A percentile compares a stretch with the other conserved stretches of the same genome.
phyloP scores from a whole-genome alignment of 208 protist genomes.

The Crithidia bombi region DNA sequence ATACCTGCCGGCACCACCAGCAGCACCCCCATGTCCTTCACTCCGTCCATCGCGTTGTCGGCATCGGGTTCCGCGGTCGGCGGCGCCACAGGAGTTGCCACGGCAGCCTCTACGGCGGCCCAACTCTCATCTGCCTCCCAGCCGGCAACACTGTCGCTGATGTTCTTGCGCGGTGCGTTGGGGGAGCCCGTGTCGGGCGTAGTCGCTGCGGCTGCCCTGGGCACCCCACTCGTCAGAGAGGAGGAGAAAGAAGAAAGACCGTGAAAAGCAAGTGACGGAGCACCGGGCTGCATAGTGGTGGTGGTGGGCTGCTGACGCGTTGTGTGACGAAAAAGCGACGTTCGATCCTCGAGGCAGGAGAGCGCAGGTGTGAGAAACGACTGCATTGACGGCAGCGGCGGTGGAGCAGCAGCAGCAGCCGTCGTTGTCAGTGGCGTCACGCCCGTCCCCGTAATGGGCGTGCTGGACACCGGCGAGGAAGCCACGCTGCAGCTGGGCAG shows the following conservation, averaged over 20 bases:
- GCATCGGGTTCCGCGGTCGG: background rate
- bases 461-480: background rate
- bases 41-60: background rate
- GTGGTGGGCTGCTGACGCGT: background rate
- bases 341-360: background rate
- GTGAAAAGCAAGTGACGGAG: background rate
- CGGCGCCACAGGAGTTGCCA: background rate
- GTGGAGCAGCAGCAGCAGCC: background rate
- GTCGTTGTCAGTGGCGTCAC: background rate
- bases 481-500: slow-evolving; percentile 3
- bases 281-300: background rate
- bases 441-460: background rate
- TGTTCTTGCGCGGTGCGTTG: background rate
- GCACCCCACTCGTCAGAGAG: background rate
- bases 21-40: slow-evolving; percentile 16
- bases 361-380: background rate
- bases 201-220: background rate
- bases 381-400: background rate
- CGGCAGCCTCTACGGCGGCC: background rate
- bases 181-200: background rate
- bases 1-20: slow-evolving; percentile 24
- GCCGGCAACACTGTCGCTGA: background rate
- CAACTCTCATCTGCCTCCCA: background rate
- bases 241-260: background rate
- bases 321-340: slow-evolving; percentile 3